phyloP scores from a whole-genome alignment of 2,329 filamentous ascomycete species.

The Cladosporium sp. region DNA sequence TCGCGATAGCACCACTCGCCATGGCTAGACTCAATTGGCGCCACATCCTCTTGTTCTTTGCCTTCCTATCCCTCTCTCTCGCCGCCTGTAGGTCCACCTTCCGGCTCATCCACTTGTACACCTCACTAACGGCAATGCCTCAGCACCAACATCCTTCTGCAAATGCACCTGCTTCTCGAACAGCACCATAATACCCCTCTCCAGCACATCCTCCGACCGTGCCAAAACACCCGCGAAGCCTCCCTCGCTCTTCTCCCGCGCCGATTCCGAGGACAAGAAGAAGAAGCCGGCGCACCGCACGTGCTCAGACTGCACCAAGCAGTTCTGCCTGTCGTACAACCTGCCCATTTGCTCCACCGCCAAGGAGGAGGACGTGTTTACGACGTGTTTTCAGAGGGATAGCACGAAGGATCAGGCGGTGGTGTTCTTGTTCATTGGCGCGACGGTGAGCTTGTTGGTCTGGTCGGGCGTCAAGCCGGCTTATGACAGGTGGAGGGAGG shows the following conservation, averaged over 20 bases:
- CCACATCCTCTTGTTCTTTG: slow-evolving; percentile 23
- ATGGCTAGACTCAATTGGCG: slow-evolving; percentile 19
- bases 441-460: slow-evolving; percentile 53
- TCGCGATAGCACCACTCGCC: background rate
- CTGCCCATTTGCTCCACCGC: slow-evolving; percentile 57
- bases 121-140: slow-evolving; percentile 1
- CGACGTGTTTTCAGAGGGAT: slow-evolving; percentile 63
- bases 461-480: slow-evolving; percentile 57
- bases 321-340: slow-evolving; percentile 59
- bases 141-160: slow-evolving; percentile 58
- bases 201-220: slow-evolving; percentile 29
- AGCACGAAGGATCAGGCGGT: slow-evolving; percentile 62
- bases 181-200: slow-evolving; percentile 61
- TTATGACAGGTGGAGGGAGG: slow-evolving; percentile 44
- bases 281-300: slow-evolving; percentile 31
- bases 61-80: slow-evolving; percentile 34
- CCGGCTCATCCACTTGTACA: slow-evolving; percentile 5
- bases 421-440: slow-evolving; percentile 60
- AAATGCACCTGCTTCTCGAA: slow-evolving; percentile 66
- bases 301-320: slow-evolving; percentile 62
- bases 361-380: slow-evolving; percentile 60
- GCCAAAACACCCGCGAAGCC: slow-evolving; percentile 14
- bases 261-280: slow-evolving; percentile 20
- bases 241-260: background rate
- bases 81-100: slow-evolving; percentile 37